Evolutionary conservation across 2,329 filamentous ascomycete genomes (phyloP).

Genomic region (Amphichorda felina): DNA sequence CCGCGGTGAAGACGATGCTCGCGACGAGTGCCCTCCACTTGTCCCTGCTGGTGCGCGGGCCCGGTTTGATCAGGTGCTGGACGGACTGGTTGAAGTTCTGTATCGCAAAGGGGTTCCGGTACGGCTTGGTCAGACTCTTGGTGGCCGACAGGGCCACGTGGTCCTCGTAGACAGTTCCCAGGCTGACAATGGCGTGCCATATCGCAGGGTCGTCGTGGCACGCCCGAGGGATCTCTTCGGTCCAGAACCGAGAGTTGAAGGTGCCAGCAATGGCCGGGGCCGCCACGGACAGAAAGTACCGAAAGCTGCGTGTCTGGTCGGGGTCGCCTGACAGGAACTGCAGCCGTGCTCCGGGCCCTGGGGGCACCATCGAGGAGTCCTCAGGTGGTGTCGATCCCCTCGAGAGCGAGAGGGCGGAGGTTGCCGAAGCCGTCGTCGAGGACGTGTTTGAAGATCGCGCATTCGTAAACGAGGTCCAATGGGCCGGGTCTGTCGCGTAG

Average conservation of each 20-base stretch:
- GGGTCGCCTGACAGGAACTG: no score
- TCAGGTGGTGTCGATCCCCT: no score
- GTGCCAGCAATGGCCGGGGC: conserved; percentile 7
- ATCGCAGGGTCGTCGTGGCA: conserved; percentile 8
- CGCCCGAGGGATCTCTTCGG: conserved; percentile 5
- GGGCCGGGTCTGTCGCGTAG: no score
- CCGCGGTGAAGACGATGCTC: no score
- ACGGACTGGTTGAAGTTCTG: conserved; percentile 8
- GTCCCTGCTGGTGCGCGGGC: not conserved
- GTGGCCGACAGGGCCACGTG: not conserved
- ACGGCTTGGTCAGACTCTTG: not conserved
- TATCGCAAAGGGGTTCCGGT: conserved; percentile 4
- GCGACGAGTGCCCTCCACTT: no score
- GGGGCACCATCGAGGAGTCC: no score
- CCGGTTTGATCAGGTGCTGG: conserved; percentile 2
- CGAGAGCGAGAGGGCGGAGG: no score
- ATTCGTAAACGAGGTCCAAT: no score
- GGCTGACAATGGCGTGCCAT: conserved; percentile 9
- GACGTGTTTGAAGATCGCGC: no score
- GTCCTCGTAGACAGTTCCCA: conserved; percentile 8
- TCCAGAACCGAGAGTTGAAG: conserved; percentile 9
- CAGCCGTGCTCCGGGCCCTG: no score
- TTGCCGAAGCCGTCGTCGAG: no score
- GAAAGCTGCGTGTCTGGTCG: no score
- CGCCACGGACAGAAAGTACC: conserved; percentile 8